Conservation (phyloP, 2,329 filamentous ascomycete species). For the Zymoseptoria brevis region DNA sequence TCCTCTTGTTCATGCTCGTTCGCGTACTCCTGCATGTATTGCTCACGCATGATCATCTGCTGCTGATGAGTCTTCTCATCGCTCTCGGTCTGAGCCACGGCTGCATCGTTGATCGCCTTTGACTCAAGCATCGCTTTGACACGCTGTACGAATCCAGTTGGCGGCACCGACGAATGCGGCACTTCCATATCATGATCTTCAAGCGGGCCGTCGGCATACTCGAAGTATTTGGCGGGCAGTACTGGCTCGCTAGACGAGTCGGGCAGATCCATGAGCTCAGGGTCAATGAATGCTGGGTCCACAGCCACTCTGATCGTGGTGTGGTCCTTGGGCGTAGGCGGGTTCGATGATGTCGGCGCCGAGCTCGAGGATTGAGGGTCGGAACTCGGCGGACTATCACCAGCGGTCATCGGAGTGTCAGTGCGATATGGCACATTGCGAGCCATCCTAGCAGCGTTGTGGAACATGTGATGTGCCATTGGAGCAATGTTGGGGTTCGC, state of each 20-base stretch:
- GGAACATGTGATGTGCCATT: constrained; percentile 27
- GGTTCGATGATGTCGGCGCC: constrained; percentile 31
- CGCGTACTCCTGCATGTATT: constrained; percentile 11
- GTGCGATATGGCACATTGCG: constrained; percentile 26
- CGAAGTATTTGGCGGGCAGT: constrained; percentile 30
- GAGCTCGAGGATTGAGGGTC: constrained; percentile 35
- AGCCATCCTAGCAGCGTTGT: constrained; percentile 28
- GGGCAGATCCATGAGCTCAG: constrained; percentile 27
- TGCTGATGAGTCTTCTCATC: constrained; percentile 14
- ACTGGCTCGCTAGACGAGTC: constrained; percentile 31
- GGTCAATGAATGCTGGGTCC: constrained; percentile 30
- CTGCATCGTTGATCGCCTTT: constrained; percentile 25
- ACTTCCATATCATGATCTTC: constrained; percentile 30
- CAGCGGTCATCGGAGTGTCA: constrained; percentile 29
- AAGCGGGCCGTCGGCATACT: constrained; percentile 25
- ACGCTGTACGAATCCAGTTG: constrained; percentile 35
- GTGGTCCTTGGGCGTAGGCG: constrained; percentile 36
- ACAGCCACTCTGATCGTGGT: constrained; percentile 30
- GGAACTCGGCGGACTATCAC: constrained; percentile 36
- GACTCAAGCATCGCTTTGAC: constrained; percentile 38
- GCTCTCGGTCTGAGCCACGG: constrained; percentile 9
- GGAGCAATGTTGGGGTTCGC: constrained; percentile 17
- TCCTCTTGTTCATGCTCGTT: constrained; percentile 15
- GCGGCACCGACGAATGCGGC: constrained; percentile 26
- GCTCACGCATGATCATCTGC: constrained; percentile 4